Percentiles rank a stretch among this genome's conserved stretches.
Conservation (phyloP, 768 basidiomycete genomes). For the Dentipellis fragilis region DNA sequence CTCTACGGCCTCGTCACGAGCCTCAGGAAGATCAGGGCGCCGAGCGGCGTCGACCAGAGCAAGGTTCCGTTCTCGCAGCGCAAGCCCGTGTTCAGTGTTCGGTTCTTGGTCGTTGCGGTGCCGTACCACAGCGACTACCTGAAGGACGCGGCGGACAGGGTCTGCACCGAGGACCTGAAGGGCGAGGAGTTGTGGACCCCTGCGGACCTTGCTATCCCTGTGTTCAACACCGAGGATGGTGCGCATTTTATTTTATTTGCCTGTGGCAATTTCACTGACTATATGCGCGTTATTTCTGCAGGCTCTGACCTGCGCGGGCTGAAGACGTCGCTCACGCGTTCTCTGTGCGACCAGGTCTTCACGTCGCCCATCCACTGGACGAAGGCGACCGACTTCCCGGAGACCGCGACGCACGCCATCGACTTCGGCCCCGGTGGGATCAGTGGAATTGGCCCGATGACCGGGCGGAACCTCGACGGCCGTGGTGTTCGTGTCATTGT, state of each 20-base stretch:
- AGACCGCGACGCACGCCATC: constrained; percentile 84
- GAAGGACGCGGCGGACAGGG: constrained; percentile 58
- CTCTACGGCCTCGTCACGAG: constrained; percentile 92
- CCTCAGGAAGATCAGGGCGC: constrained; percentile 82
- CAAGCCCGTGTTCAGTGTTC: constrained; percentile 84
- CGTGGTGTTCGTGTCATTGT: constrained; percentile 87
- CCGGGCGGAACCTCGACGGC: constrained; percentile 85
- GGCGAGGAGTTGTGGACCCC: constrained; percentile 72
- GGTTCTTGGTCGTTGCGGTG: constrained; percentile 92
- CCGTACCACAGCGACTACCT: constrained; percentile 94
- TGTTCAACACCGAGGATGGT: constrained; percentile 93
- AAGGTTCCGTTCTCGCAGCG: constrained; percentile 91
- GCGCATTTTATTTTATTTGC: not conserved
- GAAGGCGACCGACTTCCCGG: constrained; percentile 82
- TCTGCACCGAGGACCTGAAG: constrained; percentile 64
- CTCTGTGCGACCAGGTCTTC: constrained; percentile 91
- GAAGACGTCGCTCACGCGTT: constrained; percentile 68
- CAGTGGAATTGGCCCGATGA: constrained; percentile 87
- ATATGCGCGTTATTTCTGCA: constrained; percentile 20
- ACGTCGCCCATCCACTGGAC: constrained; percentile 88
- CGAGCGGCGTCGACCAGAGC: constrained; percentile 83
- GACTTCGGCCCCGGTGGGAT: constrained; percentile 96
- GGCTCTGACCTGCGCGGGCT: constrained; percentile 76
- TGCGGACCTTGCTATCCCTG: constrained; percentile 66
- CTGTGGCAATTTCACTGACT: constrained; percentile 10